A percentile compares a stretch with the other conserved stretches of the same genome.
phyloP scores from a whole-genome alignment of 2,329 filamentous ascomycete species.

The Blumeria hordei region DNA sequence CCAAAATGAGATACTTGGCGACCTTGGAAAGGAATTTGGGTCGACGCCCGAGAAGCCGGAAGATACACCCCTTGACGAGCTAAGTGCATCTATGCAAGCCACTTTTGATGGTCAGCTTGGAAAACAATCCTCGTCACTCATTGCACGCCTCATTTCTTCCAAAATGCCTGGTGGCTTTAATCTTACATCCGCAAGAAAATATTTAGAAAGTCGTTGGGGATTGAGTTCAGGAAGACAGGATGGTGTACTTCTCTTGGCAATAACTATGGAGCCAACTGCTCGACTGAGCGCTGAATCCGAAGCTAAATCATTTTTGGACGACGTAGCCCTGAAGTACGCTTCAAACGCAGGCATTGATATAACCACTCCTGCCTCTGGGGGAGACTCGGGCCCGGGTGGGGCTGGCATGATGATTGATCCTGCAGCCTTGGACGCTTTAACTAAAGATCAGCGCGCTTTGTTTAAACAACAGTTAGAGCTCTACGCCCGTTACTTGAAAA shows the following conservation, averaged over 20 bases:
- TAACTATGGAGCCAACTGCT: conserved; percentile 78
- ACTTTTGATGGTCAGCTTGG: conserved; percentile 98
- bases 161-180: conserved; percentile 99
- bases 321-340: conserved; percentile 75
- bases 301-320: conserved; percentile 79
- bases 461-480: conserved; percentile 98
- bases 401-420: conserved; percentile 99
- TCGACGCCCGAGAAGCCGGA: conserved; percentile 96
- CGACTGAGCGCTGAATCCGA: conserved; percentile 77
- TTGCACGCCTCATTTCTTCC: conserved; percentile 85
- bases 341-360: conserved; percentile 60
- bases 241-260: conserved; percentile 61
- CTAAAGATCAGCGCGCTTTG: conserved; percentile 81
- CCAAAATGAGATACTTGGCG: conserved; percentile 95
- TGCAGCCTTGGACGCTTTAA: conserved; percentile 83
- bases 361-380: conserved; percentile 50
- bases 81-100: conserved; percentile 84
- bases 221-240: conserved; percentile 72
- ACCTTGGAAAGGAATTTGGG: conserved; percentile 93
- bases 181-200: conserved; percentile 85
- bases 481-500: conserved; percentile 84
- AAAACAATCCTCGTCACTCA: conserved; percentile 81
- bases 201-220: conserved; percentile 85
- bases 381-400: conserved; percentile 40
- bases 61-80: conserved; percentile 86